These are phyloP conservation scores for Hirschfeldia incana DNA, from an alignment of 345 rosid genomes.

Conservation along the genomic window DNA sequence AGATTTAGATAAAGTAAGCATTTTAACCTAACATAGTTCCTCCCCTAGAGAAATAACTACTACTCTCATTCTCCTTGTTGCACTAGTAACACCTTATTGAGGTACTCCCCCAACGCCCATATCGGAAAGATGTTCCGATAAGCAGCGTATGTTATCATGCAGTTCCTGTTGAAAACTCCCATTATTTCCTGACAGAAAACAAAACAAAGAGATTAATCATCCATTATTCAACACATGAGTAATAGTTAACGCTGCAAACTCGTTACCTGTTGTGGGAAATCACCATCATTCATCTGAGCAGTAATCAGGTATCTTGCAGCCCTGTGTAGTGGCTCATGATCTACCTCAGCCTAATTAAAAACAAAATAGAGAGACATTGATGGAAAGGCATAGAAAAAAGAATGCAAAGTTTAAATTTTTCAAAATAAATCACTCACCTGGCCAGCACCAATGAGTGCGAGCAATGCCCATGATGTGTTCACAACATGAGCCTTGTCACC, in stretches of 20 bases:
- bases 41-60: not conserved
- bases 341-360: constrained; percentile 59
- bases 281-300: constrained; percentile 69
- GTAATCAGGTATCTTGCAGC: constrained; percentile 61
- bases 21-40: not conserved
- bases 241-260: not conserved
- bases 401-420: not conserved
- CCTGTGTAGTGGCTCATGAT: constrained; percentile 53
- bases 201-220: not conserved
- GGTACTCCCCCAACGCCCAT: constrained; percentile 73
- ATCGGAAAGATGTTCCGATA: constrained; percentile 62
- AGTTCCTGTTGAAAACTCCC: constrained; percentile 75
- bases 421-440: constrained; percentile 45
- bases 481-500: constrained; percentile 60
- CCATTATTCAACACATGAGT: not conserved
- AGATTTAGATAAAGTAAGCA: not conserved
- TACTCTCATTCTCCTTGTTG: constrained; percentile 21
- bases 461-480: constrained; percentile 68
- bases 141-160: constrained; percentile 70
- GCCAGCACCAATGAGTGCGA: constrained; percentile 61
- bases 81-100: constrained; percentile 42
- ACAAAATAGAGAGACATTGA: not conserved
- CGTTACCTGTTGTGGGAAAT: constrained; percentile 67
- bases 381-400: not conserved
- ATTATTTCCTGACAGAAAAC: constrained; percentile 56